Evolutionary conservation across 164 flowering plant species (phyloP).

Genomic region (Aristolochia fimbriata): DNA sequence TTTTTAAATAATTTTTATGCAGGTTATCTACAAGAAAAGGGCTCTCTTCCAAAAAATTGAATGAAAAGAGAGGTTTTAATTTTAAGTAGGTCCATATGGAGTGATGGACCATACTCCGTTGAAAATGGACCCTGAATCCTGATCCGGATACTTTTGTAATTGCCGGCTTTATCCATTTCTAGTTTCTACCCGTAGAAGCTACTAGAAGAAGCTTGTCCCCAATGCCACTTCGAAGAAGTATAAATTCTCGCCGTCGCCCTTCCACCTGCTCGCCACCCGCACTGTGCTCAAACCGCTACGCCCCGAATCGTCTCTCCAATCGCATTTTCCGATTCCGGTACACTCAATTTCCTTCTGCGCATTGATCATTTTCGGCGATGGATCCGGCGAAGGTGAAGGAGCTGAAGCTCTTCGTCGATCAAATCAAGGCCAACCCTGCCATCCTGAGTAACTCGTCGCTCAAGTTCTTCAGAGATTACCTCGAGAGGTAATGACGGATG

Average conservation of each 20-base stretch:
- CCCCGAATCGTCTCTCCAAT: background rate
- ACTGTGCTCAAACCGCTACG: background rate
- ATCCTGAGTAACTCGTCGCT: slow-evolving; percentile 69
- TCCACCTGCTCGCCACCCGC: background rate
- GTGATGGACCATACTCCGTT: too few species aligned
- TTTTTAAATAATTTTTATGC: too few species aligned
- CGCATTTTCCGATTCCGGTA: background rate
- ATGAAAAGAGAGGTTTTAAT: too few species aligned
- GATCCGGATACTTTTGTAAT: too few species aligned
- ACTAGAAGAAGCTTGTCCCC: slow-evolving; percentile 8
- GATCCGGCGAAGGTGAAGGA: slow-evolving; percentile 53
- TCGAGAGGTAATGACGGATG: slow-evolving; percentile 39
- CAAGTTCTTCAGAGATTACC: slow-evolving; percentile 85
- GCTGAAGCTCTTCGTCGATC: slow-evolving; percentile 66
- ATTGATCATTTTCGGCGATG: slow-evolving; percentile 22
- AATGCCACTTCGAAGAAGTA: background rate
- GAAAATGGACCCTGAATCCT: too few species aligned
- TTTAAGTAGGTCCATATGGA: too few species aligned
- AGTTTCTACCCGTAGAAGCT: slow-evolving; percentile 4
- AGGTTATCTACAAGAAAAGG: too few species aligned
- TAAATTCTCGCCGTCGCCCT: background rate
- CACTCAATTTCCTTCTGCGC: background rate
- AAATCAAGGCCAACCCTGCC: slow-evolving; percentile 65
- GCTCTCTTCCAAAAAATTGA: too few species aligned
- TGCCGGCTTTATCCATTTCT: too few species aligned